Base-by-base conservation (phyloP, 257 asterid species). In the Przewalskia tangutica region DNA sequence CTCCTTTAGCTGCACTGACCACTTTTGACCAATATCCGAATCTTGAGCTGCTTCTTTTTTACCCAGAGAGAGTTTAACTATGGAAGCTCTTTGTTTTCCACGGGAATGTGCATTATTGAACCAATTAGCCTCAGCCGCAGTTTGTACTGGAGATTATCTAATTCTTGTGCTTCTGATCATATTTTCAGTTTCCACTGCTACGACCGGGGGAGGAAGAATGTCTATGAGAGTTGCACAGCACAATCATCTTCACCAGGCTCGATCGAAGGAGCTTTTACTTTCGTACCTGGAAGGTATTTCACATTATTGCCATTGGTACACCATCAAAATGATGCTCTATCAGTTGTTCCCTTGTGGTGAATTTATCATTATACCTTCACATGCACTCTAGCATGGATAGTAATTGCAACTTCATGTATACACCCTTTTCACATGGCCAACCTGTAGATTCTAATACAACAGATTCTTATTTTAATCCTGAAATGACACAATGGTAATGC, bases 241-340 rank as follows among this genome's bases (percentile, higher is more conserved):
- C 88, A 92, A 81, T 55, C 83, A 34, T 81, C 91, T 80, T 54
- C 90, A 67, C 59, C 32, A 27, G 99, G 99, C 83, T 94, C 97
- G 11, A 83, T 94, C 32, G 97, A 94, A 88, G 99, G 99, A 68
- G 85, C 84, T 81, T 92, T 94, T 84, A 95, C 97, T 84, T 94
- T 91, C 84, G 92, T 95, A 65, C 98, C 99, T 66, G 99, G 99
- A 85, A 91, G 98, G 99, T 95, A 93, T 46, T 67, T 56, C 18
- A 7, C 34, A 54, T 75, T 17, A 50, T 7, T 76, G 51, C 75
- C 50, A 27, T 75, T 50, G 62, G 2, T 75, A 13, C 46, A 8
- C 64, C 81, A 44, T 82, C 55, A 71, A 13, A 34, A 55, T 17
- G 18, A 36, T 12, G 10, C 17, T 54, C 34, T 56, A 20, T 55